Evolutionary conservation across 805 yeast species (phyloP).

Genomic region (Ogataea nakhonphanomensis): DNA sequence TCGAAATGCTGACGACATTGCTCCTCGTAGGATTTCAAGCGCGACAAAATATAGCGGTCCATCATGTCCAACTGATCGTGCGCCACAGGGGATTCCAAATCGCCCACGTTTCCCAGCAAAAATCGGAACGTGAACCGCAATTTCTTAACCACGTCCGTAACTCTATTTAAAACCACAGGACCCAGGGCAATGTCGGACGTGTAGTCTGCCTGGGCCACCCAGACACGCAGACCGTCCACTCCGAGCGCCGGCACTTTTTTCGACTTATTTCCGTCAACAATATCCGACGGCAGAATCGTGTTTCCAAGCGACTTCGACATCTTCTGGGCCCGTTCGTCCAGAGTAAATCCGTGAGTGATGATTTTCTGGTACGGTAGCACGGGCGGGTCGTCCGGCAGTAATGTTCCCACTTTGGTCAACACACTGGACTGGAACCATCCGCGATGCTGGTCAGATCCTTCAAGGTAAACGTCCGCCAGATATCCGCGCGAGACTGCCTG

Average conservation of each 20-base stretch:
- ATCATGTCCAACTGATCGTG: conserved; percentile 39
- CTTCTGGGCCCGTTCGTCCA: conserved; percentile 81
- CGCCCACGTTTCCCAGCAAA: conserved; percentile 71
- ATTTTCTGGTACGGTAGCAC: conserved; percentile 64
- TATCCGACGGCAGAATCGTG: conserved; percentile 62
- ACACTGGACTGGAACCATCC: conserved; percentile 99
- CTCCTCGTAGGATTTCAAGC: conserved; percentile 45
- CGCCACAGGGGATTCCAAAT: conserved; percentile 32
- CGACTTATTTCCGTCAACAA: conserved; percentile 58
- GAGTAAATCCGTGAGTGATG: conserved; percentile 89
- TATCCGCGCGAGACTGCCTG: conserved; percentile 36
- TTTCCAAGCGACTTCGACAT: conserved; percentile 96
- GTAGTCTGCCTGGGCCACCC: conserved; percentile 89
- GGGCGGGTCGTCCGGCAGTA: conserved; percentile 23
- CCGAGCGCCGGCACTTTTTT: conserved; percentile 64
- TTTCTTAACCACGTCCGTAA: conserved; percentile 77
- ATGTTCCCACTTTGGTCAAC: conserved; percentile 63
- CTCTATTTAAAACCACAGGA: conserved; percentile 66
- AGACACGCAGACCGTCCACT: conserved; percentile 83
- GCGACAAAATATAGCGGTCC: conserved; percentile 63
- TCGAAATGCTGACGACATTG: conserved; percentile 45
- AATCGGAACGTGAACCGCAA: conserved; percentile 77
- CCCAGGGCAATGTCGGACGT: conserved; percentile 77
- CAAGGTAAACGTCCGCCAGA: conserved; percentile 82
- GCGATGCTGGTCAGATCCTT: conserved; percentile 98